A percentile compares a stretch with the other conserved stretches of the same genome.
These are phyloP conservation scores for Zygosaccharomyces bisporus DNA, from an alignment of 805 yeast genomes.

Conservation along the genomic window DNA sequence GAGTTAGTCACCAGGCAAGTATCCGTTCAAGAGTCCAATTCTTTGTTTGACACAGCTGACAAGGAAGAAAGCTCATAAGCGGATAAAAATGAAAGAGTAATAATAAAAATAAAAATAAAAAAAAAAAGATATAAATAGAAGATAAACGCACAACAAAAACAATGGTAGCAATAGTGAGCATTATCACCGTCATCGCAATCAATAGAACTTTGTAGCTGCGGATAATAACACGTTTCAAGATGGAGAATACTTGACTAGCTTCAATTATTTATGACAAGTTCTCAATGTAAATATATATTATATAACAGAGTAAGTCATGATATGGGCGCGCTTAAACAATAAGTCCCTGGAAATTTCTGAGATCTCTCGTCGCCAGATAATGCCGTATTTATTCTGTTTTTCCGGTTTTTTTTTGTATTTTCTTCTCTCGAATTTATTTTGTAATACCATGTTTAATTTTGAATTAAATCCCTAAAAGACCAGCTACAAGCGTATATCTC, in stretches of 20 bases:
- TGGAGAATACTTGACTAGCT: constrained; percentile 2
- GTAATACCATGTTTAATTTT: constrained; percentile 1
- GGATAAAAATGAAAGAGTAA: not conserved
- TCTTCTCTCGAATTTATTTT: constrained; percentile 4
- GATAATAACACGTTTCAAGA: not conserved
- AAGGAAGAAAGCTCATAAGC: constrained; percentile 4
- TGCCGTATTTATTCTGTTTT: not conserved
- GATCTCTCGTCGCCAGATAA: not conserved
- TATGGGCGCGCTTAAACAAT: not conserved
- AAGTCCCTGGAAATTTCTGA: not conserved
- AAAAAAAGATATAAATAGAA: not conserved
- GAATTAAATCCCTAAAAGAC: constrained; percentile 5
- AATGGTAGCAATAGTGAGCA: not conserved
- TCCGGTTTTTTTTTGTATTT: not conserved
- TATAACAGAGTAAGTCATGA: constrained; percentile 1
- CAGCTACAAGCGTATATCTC: not conserved
- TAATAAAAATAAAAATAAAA: not conserved
- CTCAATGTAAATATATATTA: not conserved
- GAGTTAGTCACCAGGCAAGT: constrained; percentile 86
- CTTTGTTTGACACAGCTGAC: constrained; percentile 10
- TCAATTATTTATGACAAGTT: not conserved
- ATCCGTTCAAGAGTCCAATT: constrained; percentile 51
- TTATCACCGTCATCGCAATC: not conserved
- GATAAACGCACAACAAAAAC: not conserved
- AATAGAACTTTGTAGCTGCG: constrained; percentile 3